Evolutionary conservation across 305 asterid species (phyloP).

Genomic region (Ilex paraguariensis): DNA sequence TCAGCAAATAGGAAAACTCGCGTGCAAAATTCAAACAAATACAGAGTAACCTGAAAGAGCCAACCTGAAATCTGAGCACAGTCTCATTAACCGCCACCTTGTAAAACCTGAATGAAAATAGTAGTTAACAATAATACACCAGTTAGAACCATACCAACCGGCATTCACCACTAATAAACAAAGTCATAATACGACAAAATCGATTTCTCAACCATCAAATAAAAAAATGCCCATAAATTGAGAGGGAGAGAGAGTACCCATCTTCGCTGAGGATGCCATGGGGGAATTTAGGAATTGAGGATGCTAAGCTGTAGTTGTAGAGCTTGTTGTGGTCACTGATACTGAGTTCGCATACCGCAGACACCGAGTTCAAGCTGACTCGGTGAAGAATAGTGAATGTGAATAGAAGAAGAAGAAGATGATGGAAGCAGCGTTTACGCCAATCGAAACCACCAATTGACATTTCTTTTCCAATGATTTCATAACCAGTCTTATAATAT

Average conservation of each 20-base stretch:
- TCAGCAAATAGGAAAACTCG: neutral
- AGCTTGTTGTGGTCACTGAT: slow-evolving; percentile 53
- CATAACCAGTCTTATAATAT: slow-evolving; percentile 8
- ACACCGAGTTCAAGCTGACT: slow-evolving; percentile 33
- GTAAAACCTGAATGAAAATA: slow-evolving; percentile 60
- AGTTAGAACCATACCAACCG: neutral
- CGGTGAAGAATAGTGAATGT: slow-evolving; percentile 35
- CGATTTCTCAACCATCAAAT: neutral
- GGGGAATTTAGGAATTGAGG: slow-evolving; percentile 57
- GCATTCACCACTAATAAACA: neutral
- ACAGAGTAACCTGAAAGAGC: slow-evolving; percentile 72
- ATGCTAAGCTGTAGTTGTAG: slow-evolving; percentile 58
- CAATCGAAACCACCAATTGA: slow-evolving; percentile 19
- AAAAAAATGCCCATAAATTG: neutral
- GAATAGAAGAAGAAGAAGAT: slow-evolving; percentile 21
- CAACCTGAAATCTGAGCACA: slow-evolving; percentile 98
- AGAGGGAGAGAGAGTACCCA: slow-evolving; percentile 42
- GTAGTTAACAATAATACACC: slow-evolving; percentile 3
- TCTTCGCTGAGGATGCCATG: slow-evolving; percentile 96
- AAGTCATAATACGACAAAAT: neutral
- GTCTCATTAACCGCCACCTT: slow-evolving; percentile 85
- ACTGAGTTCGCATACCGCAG: slow-evolving; percentile 64
- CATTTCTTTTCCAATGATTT: slow-evolving; percentile 39
- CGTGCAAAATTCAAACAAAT: slow-evolving; percentile 6
- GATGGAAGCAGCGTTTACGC: slow-evolving; percentile 20